These are phyloP conservation scores for Colletotrichum tabaci DNA, from an alignment of 2,329 filamentous ascomycete genomes.

Conservation along the genomic window DNA sequence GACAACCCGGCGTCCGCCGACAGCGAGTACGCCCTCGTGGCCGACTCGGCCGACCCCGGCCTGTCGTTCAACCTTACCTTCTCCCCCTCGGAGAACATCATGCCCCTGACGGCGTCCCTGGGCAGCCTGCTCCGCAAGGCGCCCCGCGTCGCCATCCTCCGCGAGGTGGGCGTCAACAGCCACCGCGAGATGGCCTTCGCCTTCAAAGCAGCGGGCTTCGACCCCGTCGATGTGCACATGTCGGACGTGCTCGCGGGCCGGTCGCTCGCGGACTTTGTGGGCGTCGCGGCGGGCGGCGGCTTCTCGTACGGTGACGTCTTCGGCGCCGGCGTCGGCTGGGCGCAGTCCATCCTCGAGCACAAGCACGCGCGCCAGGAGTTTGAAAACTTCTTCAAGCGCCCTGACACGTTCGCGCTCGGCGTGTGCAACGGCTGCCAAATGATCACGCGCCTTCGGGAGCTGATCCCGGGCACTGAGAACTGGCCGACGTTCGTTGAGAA, in stretches of 20 bases:
- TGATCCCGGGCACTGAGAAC: slow-evolving; percentile 86
- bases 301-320: slow-evolving; percentile 93
- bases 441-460: slow-evolving; percentile 81
- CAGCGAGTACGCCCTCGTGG: slow-evolving; percentile 82
- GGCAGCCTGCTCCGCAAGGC: slow-evolving; percentile 67
- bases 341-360: slow-evolving; percentile 92
- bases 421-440: slow-evolving; percentile 99
- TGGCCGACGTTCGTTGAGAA: slow-evolving; percentile 95
- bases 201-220: slow-evolving; percentile 92
- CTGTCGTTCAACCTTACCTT: slow-evolving; percentile 88
- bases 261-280: slow-evolving; percentile 86
- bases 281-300: slow-evolving; percentile 94
- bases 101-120: slow-evolving; percentile 72
- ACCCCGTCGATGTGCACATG: slow-evolving; percentile 96
- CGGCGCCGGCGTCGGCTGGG: slow-evolving; percentile 97
- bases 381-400: slow-evolving; percentile 85
- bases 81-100: slow-evolving; percentile 81
- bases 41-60: slow-evolving; percentile 84
- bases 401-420: slow-evolving; percentile 92
- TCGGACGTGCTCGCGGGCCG: slow-evolving; percentile 87
- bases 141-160: slow-evolving; percentile 89
- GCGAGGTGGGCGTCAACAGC: slow-evolving; percentile 96
- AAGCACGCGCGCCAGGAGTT: slow-evolving; percentile 83
- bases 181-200: slow-evolving; percentile 99
- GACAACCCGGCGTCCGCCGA: slow-evolving; percentile 93